Conservation (phyloP, 352 stramenopile species). For the Globisporangium emineosum region DNA sequence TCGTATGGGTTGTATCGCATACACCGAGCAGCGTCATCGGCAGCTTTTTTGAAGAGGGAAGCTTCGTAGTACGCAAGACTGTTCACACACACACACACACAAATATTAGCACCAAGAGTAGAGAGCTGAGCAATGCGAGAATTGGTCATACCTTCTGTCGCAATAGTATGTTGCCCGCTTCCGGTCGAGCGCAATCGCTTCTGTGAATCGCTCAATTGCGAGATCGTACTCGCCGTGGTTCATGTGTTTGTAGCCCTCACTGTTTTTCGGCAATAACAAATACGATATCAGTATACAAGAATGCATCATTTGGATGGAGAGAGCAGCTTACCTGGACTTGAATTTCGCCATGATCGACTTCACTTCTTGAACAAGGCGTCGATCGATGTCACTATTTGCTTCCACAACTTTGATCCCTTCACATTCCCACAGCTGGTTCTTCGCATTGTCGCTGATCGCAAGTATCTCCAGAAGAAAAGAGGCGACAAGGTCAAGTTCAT, state of each 20-base stretch:
- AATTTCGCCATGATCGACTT: conserved; percentile 62
- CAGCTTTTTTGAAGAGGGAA: conserved; percentile 80
- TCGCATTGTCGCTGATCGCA: conserved; percentile 37
- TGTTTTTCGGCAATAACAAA: conserved; percentile 14
- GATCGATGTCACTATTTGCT: conserved; percentile 36
- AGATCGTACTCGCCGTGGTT: conserved; percentile 85
- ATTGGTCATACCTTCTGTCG: conserved; percentile 68
- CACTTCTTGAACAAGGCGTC: conserved; percentile 53
- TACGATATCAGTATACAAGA: background rate
- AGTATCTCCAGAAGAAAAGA: conserved; percentile 51
- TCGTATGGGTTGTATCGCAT: conserved; percentile 93
- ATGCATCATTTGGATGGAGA: background rate
- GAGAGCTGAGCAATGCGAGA: background rate
- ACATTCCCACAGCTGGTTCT: conserved; percentile 37
- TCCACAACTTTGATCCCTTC: conserved; percentile 40
- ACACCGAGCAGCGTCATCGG: conserved; percentile 83
- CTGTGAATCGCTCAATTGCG: conserved; percentile 92
- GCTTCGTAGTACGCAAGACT: conserved; percentile 73
- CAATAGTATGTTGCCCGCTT: conserved; percentile 90
- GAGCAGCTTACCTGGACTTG: conserved; percentile 27
- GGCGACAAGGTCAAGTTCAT: conserved; percentile 46
- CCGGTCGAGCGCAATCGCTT: conserved; percentile 87
- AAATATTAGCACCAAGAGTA: background rate
- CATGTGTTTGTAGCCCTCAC: conserved; percentile 90
- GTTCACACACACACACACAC: conserved; percentile 3